Evolutionary conservation across 2,329 filamentous ascomycete species (phyloP).

Genomic region (Podosphaera aphanis): DNA sequence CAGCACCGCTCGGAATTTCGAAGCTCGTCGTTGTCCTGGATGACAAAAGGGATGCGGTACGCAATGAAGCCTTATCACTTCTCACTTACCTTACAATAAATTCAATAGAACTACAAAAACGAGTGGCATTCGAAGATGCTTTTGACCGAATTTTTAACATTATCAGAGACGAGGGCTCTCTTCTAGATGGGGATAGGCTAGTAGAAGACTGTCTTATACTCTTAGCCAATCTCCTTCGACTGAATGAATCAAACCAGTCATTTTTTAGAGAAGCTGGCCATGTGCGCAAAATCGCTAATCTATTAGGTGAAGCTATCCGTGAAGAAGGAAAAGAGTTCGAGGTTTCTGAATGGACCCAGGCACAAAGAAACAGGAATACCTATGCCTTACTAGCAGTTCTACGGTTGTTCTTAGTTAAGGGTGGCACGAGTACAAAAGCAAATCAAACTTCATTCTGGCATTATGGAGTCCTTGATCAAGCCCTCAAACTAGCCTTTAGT

Average conservation of each 20-base stretch:
- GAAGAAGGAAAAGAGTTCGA: conserved; percentile 30
- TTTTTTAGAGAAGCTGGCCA: conserved; percentile 81
- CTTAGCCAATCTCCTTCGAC: conserved; percentile 64
- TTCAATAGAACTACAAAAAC: conserved; percentile 74
- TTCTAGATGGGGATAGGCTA: conserved; percentile 61
- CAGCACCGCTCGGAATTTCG: conserved; percentile 68
- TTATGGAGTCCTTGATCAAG: conserved; percentile 53
- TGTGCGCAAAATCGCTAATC: conserved; percentile 43
- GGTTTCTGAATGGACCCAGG: conserved; percentile 49
- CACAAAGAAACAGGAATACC: conserved; percentile 68
- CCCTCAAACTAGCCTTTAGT: conserved; percentile 65
- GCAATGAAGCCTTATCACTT: conserved; percentile 70
- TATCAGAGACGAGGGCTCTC: conserved; percentile 57
- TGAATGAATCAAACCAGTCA: conserved; percentile 81
- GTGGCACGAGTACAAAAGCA: conserved; percentile 55
- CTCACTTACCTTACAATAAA: conserved; percentile 72
- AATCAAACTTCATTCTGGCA: conserved; percentile 79
- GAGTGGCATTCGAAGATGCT: conserved; percentile 85
- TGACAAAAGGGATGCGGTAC: conserved; percentile 64
- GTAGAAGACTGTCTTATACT: conserved; percentile 87
- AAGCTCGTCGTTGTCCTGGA: conserved; percentile 66
- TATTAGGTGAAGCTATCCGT: conserved; percentile 39
- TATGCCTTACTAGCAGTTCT: conserved; percentile 76
- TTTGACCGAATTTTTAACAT: conserved; percentile 72
- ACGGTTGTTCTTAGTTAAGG: conserved; percentile 59